Percentiles rank a stretch among this genome's conserved stretches.
Evolutionary conservation across 2,329 filamentous ascomycete genomes (phyloP).

Genomic region (Exserohilum rostratum): DNA sequence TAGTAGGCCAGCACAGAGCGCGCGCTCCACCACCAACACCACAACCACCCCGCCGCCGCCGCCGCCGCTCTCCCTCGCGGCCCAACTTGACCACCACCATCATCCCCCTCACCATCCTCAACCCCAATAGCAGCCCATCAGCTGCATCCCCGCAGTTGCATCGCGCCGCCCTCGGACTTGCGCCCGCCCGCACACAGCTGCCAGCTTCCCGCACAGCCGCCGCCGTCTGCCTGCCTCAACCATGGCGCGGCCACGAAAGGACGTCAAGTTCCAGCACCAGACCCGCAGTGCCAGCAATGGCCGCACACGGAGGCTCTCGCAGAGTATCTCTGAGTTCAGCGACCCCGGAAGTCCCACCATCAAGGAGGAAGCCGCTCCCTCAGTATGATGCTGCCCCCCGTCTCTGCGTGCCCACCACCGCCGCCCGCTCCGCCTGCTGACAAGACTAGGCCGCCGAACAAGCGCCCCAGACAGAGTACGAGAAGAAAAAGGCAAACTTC

Average conservation of each 20-base stretch:
- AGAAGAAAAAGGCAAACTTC: conserved; percentile 99
- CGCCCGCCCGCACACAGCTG: not conserved
- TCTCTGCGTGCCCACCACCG: not conserved
- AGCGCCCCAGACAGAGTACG: conserved; percentile 71
- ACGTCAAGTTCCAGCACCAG: conserved; percentile 65
- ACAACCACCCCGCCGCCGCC: not conserved
- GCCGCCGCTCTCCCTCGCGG: not conserved
- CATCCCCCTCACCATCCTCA: not conserved
- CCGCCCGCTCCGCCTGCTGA: conserved; percentile 23
- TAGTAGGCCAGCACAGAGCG: not conserved
- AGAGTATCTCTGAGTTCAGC: conserved; percentile 74
- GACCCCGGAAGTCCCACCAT: conserved; percentile 60
- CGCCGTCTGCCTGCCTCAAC: conserved; percentile 5
- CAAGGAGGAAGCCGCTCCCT: conserved; percentile 43
- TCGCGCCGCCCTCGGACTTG: too few relatives aligned
- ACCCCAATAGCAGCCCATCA: too few relatives aligned
- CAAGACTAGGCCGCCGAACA: conserved; percentile 42
- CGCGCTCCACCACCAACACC: conserved; percentile 1
- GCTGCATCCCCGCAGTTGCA: too few relatives aligned
- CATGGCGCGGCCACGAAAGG: conserved; percentile 57
- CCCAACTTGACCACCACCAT: not conserved
- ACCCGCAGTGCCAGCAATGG: conserved; percentile 53
- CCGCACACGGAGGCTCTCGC: conserved; percentile 65
- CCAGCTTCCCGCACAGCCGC: conserved; percentile 6
- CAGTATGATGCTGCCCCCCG: conserved; percentile 8